phyloP scores from a whole-genome alignment of 179 eudicot species.

The Nepenthes alata region DNA sequence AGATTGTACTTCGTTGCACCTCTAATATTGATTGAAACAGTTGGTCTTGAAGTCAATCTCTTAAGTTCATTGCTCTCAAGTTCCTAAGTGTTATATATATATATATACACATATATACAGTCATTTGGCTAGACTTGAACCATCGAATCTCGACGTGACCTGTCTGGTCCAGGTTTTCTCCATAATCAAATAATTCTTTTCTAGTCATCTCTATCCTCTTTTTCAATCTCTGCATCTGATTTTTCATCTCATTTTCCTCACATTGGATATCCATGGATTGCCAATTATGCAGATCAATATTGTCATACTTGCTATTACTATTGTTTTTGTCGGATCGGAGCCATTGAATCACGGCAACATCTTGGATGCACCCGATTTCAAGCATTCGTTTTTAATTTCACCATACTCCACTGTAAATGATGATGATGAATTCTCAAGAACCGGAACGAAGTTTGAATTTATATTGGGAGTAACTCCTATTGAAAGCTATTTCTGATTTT shows the following conservation, averaged over 20 bases:
- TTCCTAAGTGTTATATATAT: too few relatives aligned
- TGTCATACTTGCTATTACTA: constrained; percentile 9
- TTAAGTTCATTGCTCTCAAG: too few relatives aligned
- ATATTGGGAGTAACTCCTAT: not conserved
- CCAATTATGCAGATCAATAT: constrained; percentile 10
- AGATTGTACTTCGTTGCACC: too few relatives aligned
- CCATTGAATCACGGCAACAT: not conserved
- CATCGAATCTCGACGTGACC: too few relatives aligned
- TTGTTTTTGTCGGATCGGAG: constrained; percentile 19
- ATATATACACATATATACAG: too few relatives aligned
- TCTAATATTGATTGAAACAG: too few relatives aligned
- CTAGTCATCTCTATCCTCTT: not conserved
- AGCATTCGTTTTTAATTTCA: constrained; percentile 14
- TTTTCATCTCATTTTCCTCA: not conserved
- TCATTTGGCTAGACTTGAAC: too few relatives aligned
- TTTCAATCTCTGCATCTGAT: not conserved
- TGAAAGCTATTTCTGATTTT: not conserved
- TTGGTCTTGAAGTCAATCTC: too few relatives aligned
- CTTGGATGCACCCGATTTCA: constrained; percentile 7
- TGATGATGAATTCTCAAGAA: not conserved
- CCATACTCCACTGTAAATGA: not conserved
- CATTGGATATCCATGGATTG: not conserved
- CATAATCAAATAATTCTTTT: too few relatives aligned
- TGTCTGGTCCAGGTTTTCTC: too few relatives aligned
- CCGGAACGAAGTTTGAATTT: not conserved